Conservation (phyloP, 371 early-diverging fungal genomes). For the Conidiobolus incongruus region DNA sequence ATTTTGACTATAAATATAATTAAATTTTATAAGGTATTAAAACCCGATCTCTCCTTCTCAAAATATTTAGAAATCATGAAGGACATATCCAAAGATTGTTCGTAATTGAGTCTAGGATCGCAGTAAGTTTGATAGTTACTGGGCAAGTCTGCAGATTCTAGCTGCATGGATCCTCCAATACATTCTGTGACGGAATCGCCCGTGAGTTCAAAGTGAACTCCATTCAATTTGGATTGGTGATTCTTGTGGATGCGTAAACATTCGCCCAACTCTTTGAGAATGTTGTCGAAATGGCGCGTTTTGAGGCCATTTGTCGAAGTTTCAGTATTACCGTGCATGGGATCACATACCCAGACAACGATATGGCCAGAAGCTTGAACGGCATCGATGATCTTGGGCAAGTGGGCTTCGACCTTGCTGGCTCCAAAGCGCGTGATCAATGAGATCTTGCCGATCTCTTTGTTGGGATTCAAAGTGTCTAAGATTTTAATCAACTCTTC, state of each 20-base stretch:
- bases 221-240: slow-evolving; percentile 50
- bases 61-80: slow-evolving; percentile 79
- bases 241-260: slow-evolving; percentile 64
- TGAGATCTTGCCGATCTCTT: slow-evolving; percentile 77
- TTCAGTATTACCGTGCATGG: slow-evolving; percentile 96
- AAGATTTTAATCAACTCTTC: slow-evolving; percentile 58
- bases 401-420: slow-evolving; percentile 43
- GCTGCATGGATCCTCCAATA: slow-evolving; percentile 86
- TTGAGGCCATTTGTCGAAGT: slow-evolving; percentile 57
- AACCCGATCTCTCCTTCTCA: slow-evolving; percentile 25
- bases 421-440: slow-evolving; percentile 88
- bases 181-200: slow-evolving; percentile 89
- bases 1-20: too few relatives aligned
- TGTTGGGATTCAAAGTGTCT: slow-evolving; percentile 63
- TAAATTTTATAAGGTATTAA: background rate
- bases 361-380: slow-evolving; percentile 61
- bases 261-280: slow-evolving; percentile 53
- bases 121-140: slow-evolving; percentile 88
- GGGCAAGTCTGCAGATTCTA: slow-evolving; percentile 49
- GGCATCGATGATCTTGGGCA: slow-evolving; percentile 76
- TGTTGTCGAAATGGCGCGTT: slow-evolving; percentile 73
- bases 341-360: slow-evolving; percentile 92
- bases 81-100: slow-evolving; percentile 87
- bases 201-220: slow-evolving; percentile 92
- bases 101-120: slow-evolving; percentile 85